Conservation (phyloP, 2,329 filamentous ascomycete species). For the Calonectria hawksworthii region DNA sequence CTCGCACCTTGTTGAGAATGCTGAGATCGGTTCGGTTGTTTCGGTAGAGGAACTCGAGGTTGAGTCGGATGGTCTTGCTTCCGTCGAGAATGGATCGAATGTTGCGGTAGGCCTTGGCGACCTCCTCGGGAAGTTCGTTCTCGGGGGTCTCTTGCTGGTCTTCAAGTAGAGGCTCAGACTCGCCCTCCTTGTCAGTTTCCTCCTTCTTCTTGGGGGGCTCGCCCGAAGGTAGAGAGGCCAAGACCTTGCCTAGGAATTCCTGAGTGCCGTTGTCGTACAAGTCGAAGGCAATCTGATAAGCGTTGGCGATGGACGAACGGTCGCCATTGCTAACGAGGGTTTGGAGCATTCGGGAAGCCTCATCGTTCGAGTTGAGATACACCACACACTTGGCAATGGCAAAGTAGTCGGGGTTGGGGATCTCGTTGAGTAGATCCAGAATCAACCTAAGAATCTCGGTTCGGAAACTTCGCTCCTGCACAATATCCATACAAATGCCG, state of each 20-base stretch:
- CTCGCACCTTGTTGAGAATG: slow-evolving; percentile 95
- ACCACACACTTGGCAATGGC: slow-evolving; percentile 98
- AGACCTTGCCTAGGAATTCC: slow-evolving; percentile 93
- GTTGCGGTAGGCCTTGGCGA: slow-evolving; percentile 71
- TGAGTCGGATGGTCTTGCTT: slow-evolving; percentile 93
- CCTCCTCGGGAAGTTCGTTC: slow-evolving; percentile 63
- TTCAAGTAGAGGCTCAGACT: slow-evolving; percentile 64
- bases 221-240: slow-evolving; percentile 79
- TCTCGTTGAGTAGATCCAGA: slow-evolving; percentile 94
- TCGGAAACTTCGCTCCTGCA: slow-evolving; percentile 91
- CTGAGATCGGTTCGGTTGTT: slow-evolving; percentile 94
- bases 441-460: slow-evolving; percentile 90
- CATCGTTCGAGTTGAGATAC: slow-evolving; percentile 91
- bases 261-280: slow-evolving; percentile 99
- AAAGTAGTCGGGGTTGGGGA: slow-evolving; percentile 95
- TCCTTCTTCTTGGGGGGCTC: slow-evolving; percentile 59
- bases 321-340: slow-evolving; percentile 87
- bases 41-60: slow-evolving; percentile 95
- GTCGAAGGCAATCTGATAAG: slow-evolving; percentile 98
- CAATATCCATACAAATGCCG: slow-evolving; percentile 96
- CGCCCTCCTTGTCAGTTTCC: slow-evolving; percentile 60
- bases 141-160: slow-evolving; percentile 70
- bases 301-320: slow-evolving; percentile 82
- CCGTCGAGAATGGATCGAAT: slow-evolving; percentile 83
- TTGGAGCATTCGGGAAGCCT: slow-evolving; percentile 88